A percentile compares a stretch with the other conserved stretches of the same genome.
Conservation (phyloP, 2,329 filamentous ascomycete species). For the Grosmannia huntii region DNA sequence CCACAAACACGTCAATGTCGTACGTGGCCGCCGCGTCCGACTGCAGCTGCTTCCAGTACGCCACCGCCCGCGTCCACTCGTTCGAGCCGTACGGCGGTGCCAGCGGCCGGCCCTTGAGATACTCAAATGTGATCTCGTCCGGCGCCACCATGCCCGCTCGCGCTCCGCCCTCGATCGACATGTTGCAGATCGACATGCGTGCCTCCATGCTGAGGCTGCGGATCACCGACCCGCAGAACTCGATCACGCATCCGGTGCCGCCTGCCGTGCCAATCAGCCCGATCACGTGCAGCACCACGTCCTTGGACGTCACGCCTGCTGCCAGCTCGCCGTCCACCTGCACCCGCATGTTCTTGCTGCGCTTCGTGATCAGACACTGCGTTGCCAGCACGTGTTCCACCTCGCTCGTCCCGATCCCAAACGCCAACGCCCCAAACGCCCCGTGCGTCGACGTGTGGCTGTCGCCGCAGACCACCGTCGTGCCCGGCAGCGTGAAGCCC, state of each 20-base stretch:
- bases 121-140: constrained; percentile 87
- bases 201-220: constrained; percentile 86
- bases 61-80: constrained; percentile 79
- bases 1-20: constrained; percentile 78
- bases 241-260: constrained; percentile 87
- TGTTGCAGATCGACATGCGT: constrained; percentile 98
- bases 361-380: constrained; percentile 85
- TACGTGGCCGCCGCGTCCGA: constrained; percentile 84
- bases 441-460: constrained; percentile 97
- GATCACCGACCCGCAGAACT: constrained; percentile 94
- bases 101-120: constrained; percentile 81
- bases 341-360: constrained; percentile 98
- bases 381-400: constrained; percentile 97
- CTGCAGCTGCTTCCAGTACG: constrained; percentile 77
- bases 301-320: constrained; percentile 90
- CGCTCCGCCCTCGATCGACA: constrained; percentile 94
- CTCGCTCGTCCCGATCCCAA: constrained; percentile 95
- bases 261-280: constrained; percentile 90
- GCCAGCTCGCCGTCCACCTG: constrained; percentile 85
- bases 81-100: constrained; percentile 73
- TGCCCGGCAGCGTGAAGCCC: constrained; percentile 93
- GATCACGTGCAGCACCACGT: constrained; percentile 86
- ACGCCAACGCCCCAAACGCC: constrained; percentile 86
- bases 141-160: constrained; percentile 95
- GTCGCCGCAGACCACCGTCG: constrained; percentile 94